A percentile compares a stretch with the other conserved stretches of the same genome.
These are phyloP conservation scores for Globisporangium lucens DNA, from an alignment of 352 stramenopile genomes.

Conservation along the genomic window DNA sequence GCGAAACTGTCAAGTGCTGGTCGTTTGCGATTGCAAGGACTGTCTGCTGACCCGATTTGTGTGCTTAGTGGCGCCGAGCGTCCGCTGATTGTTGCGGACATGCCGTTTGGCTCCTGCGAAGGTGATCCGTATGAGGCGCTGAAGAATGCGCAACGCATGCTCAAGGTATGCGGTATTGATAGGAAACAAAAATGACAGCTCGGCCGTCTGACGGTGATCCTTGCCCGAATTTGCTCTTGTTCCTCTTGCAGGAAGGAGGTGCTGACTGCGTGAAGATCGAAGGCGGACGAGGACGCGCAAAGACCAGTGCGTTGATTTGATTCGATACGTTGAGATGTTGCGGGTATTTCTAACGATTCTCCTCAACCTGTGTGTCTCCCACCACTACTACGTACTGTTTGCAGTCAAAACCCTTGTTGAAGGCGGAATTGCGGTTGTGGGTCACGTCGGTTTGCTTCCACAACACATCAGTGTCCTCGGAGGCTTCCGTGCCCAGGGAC, in stretches of 20 bases:
- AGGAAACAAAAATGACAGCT: neutral
- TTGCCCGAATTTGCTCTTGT: neutral
- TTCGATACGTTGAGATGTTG: neutral
- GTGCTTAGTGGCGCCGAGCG: conserved; percentile 53
- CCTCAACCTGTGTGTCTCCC: conserved; percentile 2
- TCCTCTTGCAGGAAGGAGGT: conserved; percentile 83
- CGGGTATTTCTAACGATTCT: neutral
- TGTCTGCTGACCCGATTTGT: conserved; percentile 9
- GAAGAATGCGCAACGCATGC: conserved; percentile 93
- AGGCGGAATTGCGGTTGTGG: conserved; percentile 95
- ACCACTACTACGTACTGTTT: conserved; percentile 8
- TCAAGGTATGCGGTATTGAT: conserved; percentile 54
- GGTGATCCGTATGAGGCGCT: conserved; percentile 88
- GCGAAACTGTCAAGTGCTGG: neutral
- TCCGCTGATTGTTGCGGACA: conserved; percentile 96
- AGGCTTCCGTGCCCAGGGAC: conserved; percentile 95
- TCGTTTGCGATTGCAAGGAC: neutral
- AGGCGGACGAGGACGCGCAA: conserved; percentile 81
- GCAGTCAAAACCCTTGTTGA: conserved; percentile 71
- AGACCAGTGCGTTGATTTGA: conserved; percentile 48
- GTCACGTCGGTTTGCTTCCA: conserved; percentile 96
- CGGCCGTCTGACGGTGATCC: neutral
- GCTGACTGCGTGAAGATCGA: conserved; percentile 99
- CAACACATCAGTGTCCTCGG: conserved; percentile 95
- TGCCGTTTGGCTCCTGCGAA: conserved; percentile 98